Evolutionary conservation across 2,329 filamentous ascomycete genomes (phyloP), one percentile per base, ranked within the genome.

Genomic region (Aspergillus sp.): DNA sequence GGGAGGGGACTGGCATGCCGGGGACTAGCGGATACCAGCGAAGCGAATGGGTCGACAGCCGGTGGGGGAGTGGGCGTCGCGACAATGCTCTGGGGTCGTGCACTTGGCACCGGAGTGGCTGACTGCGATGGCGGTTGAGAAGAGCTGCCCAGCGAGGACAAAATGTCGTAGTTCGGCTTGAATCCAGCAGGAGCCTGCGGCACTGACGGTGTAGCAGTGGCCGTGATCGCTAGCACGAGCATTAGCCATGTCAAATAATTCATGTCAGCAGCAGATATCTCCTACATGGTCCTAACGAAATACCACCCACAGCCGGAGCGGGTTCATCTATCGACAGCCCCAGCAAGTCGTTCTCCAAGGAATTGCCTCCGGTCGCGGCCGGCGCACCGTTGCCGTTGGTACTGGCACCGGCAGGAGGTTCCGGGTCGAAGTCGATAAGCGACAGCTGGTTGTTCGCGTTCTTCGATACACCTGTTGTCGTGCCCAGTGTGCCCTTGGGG

Each of bases 311-410:
- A 70, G 91, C 89, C 70, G 88, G 94, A 58, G 78, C 83, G 52
- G 84, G 82, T 60, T 90, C 88, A 52, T 87, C 87, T 70, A 99
- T 86, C 43, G 92, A 96, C 47, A 99, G 80, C 0, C 95, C 95
- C 4, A 99, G 82, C 7, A 99, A 82, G 72, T 99, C 95, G 73
- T 96, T 93, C 72, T 97, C 93, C 21, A 98, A 76, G 13, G 90
- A 88, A 57, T 85, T 87, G 1, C 85, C 79, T 59, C 86, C 84
- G 49, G 80, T 74, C 32, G 80, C 78, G 48, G 80, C 75, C 25
- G 76, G 70, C 12, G 79, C 76, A 25, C 82, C 80, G 57, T 76
- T 73, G 59, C 75, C 69, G 70, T 80, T 76, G 59, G 75, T 70
- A 58, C 80, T 82, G 60, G 75, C 70, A 58, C 80, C 81, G 43